phyloP scores from a whole-genome alignment of 257 asterid genomes.

The Fraxinus excelsior region DNA sequence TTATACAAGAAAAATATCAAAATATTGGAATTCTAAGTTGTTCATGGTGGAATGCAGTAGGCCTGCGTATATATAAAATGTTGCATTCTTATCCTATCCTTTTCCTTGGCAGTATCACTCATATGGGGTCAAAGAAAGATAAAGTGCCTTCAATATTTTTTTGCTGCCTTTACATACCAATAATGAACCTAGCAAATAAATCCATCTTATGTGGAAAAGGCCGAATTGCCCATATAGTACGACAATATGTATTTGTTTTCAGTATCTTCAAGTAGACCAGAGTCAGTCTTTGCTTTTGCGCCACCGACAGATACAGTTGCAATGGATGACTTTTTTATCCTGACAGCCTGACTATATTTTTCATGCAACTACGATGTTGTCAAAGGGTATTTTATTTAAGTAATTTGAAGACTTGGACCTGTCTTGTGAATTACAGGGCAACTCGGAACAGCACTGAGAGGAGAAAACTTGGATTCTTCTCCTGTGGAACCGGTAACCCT shows the following conservation, averaged over 20 bases:
- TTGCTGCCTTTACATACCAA: conserved; percentile 20
- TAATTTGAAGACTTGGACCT: not conserved
- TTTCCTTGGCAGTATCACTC: conserved; percentile 48
- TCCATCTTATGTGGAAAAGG: not conserved
- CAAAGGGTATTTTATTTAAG: not conserved
- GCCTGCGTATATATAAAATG: conserved; percentile 20
- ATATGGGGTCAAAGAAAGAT: conserved; percentile 29
- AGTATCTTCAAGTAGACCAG: not conserved
- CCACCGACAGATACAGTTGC: not conserved
- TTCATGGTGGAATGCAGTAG: conserved; percentile 24
- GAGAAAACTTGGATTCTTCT: conserved; percentile 78
- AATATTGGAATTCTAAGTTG: conserved; percentile 25
- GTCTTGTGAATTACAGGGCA: conserved; percentile 51
- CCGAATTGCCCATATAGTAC: not conserved
- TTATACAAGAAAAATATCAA: conserved; percentile 46
- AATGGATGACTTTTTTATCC: not conserved
- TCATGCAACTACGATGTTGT: not conserved
- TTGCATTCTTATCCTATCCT: conserved; percentile 26
- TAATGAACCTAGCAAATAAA: conserved; percentile 10
- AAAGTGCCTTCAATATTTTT: conserved; percentile 24
- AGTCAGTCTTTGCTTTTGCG: not conserved
- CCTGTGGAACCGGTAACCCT: conserved; percentile 90
- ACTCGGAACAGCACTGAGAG: conserved; percentile 79
- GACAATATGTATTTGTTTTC: not conserved
- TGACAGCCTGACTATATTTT: no score